phyloP scores from a whole-genome alignment of 2,329 filamentous ascomycete species.

The Aureobasidium musti region DNA sequence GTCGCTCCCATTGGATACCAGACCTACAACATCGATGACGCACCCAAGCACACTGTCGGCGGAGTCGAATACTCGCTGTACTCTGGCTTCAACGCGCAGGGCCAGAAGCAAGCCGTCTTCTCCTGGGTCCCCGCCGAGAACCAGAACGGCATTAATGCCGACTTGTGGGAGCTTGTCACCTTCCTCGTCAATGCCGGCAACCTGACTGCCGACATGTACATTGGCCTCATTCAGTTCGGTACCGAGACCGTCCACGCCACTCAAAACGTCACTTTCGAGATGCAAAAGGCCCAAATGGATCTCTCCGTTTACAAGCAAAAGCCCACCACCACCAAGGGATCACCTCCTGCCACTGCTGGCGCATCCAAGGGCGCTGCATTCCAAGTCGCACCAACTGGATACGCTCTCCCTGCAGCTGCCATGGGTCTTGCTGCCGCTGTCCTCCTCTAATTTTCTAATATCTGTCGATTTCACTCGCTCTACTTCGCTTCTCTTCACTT shows the following conservation, averaged over 20 bases:
- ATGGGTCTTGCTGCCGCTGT: constrained; percentile 27
- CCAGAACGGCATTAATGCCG: constrained; percentile 1
- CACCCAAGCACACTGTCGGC: constrained; percentile 19
- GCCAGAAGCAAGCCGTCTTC: constrained; percentile 28
- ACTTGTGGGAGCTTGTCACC: constrained; percentile 21
- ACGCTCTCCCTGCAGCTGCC: constrained; percentile 20
- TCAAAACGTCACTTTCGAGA: constrained; percentile 24
- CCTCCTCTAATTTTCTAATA: constrained; percentile 23
- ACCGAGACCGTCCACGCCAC: constrained; percentile 29
- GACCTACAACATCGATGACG: constrained; percentile 7
- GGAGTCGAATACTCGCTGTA: constrained; percentile 21
- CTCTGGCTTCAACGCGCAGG: constrained; percentile 27
- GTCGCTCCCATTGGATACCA: constrained; percentile 28
- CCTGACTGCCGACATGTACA: constrained; percentile 23
- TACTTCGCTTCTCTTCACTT: constrained; percentile 25
- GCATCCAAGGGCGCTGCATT: constrained; percentile 20
- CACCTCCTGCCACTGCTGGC: constrained; percentile 17
- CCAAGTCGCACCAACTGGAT: constrained; percentile 10
- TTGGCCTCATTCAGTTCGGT: constrained; percentile 26
- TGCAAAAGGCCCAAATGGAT: constrained; percentile 27
- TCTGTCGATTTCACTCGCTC: not conserved
- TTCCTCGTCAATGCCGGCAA: constrained; percentile 12
- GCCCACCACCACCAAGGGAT: constrained; percentile 23
- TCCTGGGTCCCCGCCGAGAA: constrained; percentile 27
- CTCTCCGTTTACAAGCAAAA: constrained; percentile 11